These are phyloP conservation scores for Oxytropis ochrocephala DNA, from an alignment of 306 rosid species.

Conservation along the genomic window DNA sequence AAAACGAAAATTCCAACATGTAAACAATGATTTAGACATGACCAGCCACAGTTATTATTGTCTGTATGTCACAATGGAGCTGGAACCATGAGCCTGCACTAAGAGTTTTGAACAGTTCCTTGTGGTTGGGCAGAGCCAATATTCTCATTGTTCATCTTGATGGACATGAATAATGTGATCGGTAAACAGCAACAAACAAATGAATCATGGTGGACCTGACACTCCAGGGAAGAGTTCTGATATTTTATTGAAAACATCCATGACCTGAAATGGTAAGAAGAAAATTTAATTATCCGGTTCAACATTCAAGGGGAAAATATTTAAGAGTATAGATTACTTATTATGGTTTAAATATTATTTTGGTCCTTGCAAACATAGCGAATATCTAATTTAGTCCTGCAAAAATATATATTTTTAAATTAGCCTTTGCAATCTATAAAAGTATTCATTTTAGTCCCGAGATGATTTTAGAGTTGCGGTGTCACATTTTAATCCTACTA, in stretches of 20 bases:
- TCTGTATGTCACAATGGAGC: conserved; percentile 22
- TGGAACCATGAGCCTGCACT: conserved; percentile 13
- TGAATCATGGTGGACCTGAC: conserved; percentile 60
- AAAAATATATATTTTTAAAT: too few relatives aligned
- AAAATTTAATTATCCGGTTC: background rate
- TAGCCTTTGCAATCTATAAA: too few relatives aligned
- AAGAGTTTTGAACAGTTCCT: conserved; percentile 9
- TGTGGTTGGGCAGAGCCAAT: background rate
- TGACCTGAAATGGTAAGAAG: conserved; percentile 46
- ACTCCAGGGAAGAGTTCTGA: conserved; percentile 95
- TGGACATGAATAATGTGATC: background rate
- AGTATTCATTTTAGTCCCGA: too few relatives aligned
- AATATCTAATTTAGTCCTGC: too few relatives aligned
- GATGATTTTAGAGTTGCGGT: too few relatives aligned
- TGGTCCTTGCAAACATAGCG: too few relatives aligned
- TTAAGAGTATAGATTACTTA: background rate
- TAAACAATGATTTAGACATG: background rate
- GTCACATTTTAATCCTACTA: too few relatives aligned
- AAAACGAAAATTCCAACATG: conserved; percentile 21
- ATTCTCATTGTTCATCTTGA: conserved; percentile 11
- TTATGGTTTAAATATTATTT: too few relatives aligned
- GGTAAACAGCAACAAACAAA: conserved; percentile 3
- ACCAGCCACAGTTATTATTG: conserved; percentile 16
- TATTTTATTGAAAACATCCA: conserved; percentile 89
- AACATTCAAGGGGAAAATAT: background rate